Conservation (phyloP, 2,329 filamentous ascomycete genomes). For the Zymoseptoria tritici region DNA sequence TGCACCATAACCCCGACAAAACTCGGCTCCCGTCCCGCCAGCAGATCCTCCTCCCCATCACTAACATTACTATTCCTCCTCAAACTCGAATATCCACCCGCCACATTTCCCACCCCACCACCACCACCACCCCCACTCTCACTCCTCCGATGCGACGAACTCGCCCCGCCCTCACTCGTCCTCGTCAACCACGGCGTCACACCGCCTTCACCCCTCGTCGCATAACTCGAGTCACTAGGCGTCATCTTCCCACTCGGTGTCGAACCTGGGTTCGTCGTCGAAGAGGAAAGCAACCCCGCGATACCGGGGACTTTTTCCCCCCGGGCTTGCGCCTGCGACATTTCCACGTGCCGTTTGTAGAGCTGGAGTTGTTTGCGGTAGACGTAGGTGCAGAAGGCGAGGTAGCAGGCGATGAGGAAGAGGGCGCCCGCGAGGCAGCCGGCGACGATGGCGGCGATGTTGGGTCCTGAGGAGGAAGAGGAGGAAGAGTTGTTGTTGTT, state of each 20-base stretch:
- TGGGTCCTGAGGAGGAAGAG: conserved; percentile 29
- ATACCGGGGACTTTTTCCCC: conserved; percentile 30
- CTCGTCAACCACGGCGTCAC: conserved; percentile 11
- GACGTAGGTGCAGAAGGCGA: conserved; percentile 65
- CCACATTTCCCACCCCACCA: conserved; percentile 21
- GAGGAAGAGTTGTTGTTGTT: conserved; percentile 31
- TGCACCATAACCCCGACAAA: conserved; percentile 49
- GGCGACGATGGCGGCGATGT: conserved; percentile 50
- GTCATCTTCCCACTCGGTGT: conserved; percentile 9
- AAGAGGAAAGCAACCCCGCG: conserved; percentile 22
- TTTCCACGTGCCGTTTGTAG: conserved; percentile 63
- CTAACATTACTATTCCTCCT: conserved; percentile 40
- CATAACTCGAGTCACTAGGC: conserved; percentile 9
- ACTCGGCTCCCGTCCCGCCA: conserved; percentile 58
- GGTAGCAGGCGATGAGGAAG: conserved; percentile 54
- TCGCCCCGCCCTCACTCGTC: conserved; percentile 30
- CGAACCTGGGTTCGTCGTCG: conserved; percentile 11
- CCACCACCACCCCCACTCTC: conserved; percentile 15
- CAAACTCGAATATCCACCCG: conserved; percentile 21
- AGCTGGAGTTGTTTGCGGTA: conserved; percentile 63
- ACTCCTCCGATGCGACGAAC: conserved; percentile 22
- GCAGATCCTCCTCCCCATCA: conserved; percentile 52
- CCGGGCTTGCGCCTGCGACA: conserved; percentile 44
- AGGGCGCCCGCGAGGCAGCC: conserved; percentile 60
- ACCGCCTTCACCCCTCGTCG: conserved; percentile 3